phyloP scores from a whole-genome alignment of 2,329 filamentous ascomycete species.

The Aspergillus brunneoviolaceus region DNA sequence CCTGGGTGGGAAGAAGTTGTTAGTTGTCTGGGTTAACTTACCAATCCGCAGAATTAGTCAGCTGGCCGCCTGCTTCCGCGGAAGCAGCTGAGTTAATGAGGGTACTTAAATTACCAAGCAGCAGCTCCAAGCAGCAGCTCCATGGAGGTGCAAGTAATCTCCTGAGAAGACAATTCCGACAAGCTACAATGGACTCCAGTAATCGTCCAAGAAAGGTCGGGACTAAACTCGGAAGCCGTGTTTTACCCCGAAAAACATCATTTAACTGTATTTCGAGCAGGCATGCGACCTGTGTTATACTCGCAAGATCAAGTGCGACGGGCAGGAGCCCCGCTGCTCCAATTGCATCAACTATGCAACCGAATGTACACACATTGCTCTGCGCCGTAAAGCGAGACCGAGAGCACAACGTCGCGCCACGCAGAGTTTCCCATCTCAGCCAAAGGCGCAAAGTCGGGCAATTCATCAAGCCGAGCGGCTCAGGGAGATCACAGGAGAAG shows the following conservation, averaged over 20 bases:
- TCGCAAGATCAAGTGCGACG: slow-evolving; percentile 4
- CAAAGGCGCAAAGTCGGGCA: neutral
- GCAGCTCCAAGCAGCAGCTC: no score
- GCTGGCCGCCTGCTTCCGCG: neutral
- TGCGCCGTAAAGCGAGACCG: neutral
- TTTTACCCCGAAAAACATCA: neutral
- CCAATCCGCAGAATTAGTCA: no score
- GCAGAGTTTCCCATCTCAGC: neutral
- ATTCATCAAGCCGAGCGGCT: no score
- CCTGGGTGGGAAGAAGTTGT: no score
- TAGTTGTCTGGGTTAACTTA: no score
- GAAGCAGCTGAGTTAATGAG: neutral
- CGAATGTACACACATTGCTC: neutral
- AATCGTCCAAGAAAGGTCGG: neutral
- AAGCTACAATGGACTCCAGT: neutral
- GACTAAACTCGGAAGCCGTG: neutral
- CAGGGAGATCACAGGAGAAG: no score
- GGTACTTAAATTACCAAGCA: no score
- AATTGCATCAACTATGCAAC: neutral
- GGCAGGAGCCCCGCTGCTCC: neutral
- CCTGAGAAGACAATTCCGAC: neutral
- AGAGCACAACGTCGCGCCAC: neutral
- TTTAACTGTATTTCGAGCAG: neutral
- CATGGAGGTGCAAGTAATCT: neutral
- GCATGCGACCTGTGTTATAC: slow-evolving; percentile 5